A percentile compares a stretch with the other conserved stretches of the same genome.
phyloP scores from a whole-genome alignment of 2,329 filamentous ascomycete genomes.

The Aspergillus latus region DNA sequence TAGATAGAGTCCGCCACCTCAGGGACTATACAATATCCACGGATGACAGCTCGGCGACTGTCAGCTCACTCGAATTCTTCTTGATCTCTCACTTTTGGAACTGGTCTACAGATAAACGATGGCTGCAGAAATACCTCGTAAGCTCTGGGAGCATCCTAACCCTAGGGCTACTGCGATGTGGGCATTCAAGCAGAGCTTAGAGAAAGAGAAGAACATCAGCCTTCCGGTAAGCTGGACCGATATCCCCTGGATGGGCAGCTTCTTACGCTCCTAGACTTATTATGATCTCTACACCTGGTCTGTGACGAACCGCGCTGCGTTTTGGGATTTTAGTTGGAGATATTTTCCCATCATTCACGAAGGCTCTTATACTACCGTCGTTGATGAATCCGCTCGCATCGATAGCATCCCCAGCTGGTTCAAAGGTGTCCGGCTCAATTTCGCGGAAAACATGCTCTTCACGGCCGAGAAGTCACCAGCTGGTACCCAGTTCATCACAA shows the following conservation, averaged over 20 bases:
- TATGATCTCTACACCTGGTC: conserved; percentile 69
- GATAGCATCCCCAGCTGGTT: conserved; percentile 72
- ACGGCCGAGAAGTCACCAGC: conserved; percentile 36
- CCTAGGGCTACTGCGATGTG: conserved; percentile 65
- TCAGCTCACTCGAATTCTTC: background rate
- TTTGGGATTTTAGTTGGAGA: conserved; percentile 66
- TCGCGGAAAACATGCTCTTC: conserved; percentile 77
- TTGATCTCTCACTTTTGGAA: background rate
- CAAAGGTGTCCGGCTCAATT: conserved; percentile 70
- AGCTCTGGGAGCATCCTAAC: conserved; percentile 67
- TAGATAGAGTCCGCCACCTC: background rate
- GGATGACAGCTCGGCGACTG: background rate
- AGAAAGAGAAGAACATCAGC: conserved; percentile 56
- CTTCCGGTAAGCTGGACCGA: conserved; percentile 52
- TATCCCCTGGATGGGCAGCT: background rate
- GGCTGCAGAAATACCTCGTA: conserved; percentile 47
- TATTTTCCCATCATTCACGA: conserved; percentile 62
- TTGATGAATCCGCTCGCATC: conserved; percentile 70
- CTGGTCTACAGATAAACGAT: background rate
- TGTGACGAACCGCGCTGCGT: conserved; percentile 59
- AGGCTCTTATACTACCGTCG: conserved; percentile 59
- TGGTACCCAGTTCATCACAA: conserved; percentile 7
- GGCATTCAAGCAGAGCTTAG: conserved; percentile 65
- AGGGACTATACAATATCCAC: background rate
- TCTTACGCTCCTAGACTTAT: conserved; percentile 6